These are phyloP conservation scores for Penicillium desertorum DNA, from an alignment of 495 filamentous ascomycete species.

Conservation along the genomic window DNA sequence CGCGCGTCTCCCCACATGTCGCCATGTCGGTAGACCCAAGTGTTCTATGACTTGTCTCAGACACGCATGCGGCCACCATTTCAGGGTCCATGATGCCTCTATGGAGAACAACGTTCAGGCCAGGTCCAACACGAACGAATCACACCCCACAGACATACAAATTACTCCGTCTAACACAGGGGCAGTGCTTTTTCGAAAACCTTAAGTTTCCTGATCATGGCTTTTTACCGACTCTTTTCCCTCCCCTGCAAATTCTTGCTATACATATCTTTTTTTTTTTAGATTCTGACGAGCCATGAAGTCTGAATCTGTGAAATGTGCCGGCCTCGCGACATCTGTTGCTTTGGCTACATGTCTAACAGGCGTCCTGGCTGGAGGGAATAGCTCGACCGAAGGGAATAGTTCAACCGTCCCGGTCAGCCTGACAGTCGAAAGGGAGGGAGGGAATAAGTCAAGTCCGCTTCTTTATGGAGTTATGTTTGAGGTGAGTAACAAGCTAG, in stretches of 20 bases:
- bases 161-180: neutral
- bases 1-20: neutral
- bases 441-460: constrained; percentile 54
- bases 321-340: constrained; percentile 6
- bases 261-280: neutral
- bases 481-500: constrained; percentile 36
- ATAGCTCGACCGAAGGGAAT: neutral
- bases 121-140: constrained; percentile 1
- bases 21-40: neutral
- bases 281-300: constrained; percentile 6
- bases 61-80: neutral
- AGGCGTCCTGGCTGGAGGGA: neutral
- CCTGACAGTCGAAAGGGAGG: constrained; percentile 40
- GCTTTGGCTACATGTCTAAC: constrained; percentile 5
- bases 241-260: neutral
- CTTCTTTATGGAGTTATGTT: constrained; percentile 63
- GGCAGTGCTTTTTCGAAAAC: constrained; percentile 1
- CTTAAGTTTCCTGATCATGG: neutral
- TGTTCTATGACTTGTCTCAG: neutral
- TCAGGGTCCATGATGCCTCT: constrained; percentile 8
- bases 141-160: neutral
- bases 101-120: neutral
- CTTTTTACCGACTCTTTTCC: neutral
- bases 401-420: constrained; percentile 2
- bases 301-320: neutral